Evolutionary conservation across 163 green algal species (phyloP), one percentile per base, ranked within the genome.

Genomic region (Chlorella variabilis): DNA sequence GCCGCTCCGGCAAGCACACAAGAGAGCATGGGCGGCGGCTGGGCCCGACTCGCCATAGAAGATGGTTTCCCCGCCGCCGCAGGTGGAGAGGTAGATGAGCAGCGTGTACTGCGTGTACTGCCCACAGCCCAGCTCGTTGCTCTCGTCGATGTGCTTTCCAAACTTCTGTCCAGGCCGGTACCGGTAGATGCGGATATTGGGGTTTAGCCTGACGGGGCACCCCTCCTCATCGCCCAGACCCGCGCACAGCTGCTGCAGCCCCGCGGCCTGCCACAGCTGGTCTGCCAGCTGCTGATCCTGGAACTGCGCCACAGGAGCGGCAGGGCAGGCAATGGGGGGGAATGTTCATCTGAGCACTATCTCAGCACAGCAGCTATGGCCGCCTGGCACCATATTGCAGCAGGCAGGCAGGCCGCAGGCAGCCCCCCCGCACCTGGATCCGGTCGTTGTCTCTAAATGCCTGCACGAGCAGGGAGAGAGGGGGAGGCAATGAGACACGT

Each of bases 101-200:
- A 97, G 78, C 0, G 93, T 97, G 82, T 94, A 97, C 15, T 63
- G 61, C 4, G 93, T 95, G 27, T 59, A 51, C 3, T 20, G 25
- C 11, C 87, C 89, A 27, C 54, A 49, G 0, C 29, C 71, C 17
- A 91, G 34, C 17, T 85, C 74, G 18, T 90, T 87, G 49, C 78
- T 89, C 36, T 96, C 93, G 59, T 97, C 93, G 17, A 97, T 85
- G 84, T 97, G 93, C 73, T 81, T 88, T 9, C 93, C 92, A 86
- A 96, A 97, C 38, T 81, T 80, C 71, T 96, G 89, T 0, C 91
- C 89, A 4, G 63, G 33, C 9, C 21, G 21, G 61, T 75, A 75
- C 2, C 75, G 75, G 6, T 75, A 73, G 31, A 73, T 62, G 41
- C 93, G 76, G 4, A 97, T 89, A 83, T 96, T 95, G 31, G 90